Evolutionary conservation across 2,329 filamentous ascomycete genomes (phyloP).

Genomic region (Aspergillus oerlinghausenensis): DNA sequence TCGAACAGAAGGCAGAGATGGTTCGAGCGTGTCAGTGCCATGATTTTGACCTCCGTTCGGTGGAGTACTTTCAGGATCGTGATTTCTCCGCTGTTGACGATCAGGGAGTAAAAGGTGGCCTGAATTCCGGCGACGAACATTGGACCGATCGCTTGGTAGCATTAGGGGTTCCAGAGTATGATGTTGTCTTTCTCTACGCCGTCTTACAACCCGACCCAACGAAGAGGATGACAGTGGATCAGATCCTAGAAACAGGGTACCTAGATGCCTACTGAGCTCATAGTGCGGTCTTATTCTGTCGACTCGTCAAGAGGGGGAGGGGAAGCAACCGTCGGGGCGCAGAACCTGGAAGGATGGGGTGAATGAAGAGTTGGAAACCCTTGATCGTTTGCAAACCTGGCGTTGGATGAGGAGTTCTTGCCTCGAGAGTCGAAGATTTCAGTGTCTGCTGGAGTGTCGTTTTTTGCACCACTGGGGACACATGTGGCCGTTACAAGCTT

Average conservation of each 20-base stretch:
- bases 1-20: neutral
- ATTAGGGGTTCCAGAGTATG: neutral
- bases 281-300: too few species aligned
- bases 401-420: too few species aligned
- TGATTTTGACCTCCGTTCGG: neutral
- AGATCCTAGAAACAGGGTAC: constrained; percentile 1
- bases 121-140: neutral
- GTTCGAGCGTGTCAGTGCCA: neutral
- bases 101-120: neutral
- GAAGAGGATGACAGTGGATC: neutral
- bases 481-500: too few species aligned
- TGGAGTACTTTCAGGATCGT: neutral
- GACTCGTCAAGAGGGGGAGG: too few species aligned
- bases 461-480: too few species aligned
- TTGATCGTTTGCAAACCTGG: too few species aligned
- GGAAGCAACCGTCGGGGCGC: too few species aligned
- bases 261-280: neutral
- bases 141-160: neutral
- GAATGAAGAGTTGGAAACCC: too few species aligned
- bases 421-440: too few species aligned
- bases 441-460: too few species aligned
- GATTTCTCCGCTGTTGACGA: neutral
- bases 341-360: too few species aligned
- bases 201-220: neutral
- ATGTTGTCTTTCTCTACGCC: neutral